Evolutionary conservation across 2,329 filamentous ascomycete genomes (phyloP), one percentile per base, ranked within the genome.

Genomic region (Paracoccidioides lutzii): DNA sequence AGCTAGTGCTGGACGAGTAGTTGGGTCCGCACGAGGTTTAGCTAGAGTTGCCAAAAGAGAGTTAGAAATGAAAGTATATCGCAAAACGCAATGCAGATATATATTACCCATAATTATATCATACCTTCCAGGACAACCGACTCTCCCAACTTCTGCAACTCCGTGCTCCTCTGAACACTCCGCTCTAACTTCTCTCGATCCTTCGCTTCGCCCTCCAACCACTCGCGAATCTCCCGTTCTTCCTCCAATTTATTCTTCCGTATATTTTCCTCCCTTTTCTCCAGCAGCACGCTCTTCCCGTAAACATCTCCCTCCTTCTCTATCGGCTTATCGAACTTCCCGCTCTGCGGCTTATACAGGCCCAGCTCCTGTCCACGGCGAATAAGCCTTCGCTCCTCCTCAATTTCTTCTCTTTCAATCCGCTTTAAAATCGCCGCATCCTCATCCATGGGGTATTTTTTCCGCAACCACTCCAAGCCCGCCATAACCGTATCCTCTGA

Each of bases 181-280:
- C 59, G 65, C 57, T 63, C 61, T 42, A 70, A 28, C 46, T 62
- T 65, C 56, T 71, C 70, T 10, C 62, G 63, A 41, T 73, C 67
- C 58, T 67, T 65, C 35, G 74, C 71, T 60, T 81, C 79, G n/a
- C 75, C 75, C 8, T 71, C 66, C 33, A 80, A 71, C 78, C 79
- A 81, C 55, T 73, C 68, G 48, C 72, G 73, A 43, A 77, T 77
- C 61, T 78, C 73, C 44, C 65, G 62, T 59, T 76, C 71, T 65
- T 80, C 74, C 56, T 76, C 69, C 8, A 68, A 64, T 53, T 71
- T 58, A 5, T 70, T 58, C n/a, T 65, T 63, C 40, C 67, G 68
- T 54, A 75, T 70, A 55, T 75, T 75, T 49, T 63, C 55, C 52
- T 71, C 65, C 12, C 72, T 67, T 30, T 68, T 64, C 52, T 72